Evolutionary conservation across 228 moss, liverwort and hornwort species (phyloP).

Genomic region (Sphagnum fallax): DNA sequence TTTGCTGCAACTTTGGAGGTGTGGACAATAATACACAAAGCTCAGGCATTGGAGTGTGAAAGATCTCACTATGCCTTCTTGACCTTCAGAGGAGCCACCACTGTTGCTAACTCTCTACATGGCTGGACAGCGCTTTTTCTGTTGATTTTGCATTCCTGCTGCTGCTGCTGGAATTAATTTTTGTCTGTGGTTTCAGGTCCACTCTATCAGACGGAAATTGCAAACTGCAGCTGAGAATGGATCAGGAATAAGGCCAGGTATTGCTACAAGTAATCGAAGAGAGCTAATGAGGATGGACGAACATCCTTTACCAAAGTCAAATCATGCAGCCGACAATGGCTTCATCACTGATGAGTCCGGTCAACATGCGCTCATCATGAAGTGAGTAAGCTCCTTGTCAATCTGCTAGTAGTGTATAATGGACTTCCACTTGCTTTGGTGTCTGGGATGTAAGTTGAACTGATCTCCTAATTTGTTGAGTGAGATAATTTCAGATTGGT

Average conservation of each 20-base stretch:
- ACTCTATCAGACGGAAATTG: slow-evolving; percentile 34
- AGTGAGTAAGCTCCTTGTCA: slow-evolving; percentile 17
- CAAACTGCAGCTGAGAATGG: slow-evolving; percentile 27
- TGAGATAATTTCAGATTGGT: neutral
- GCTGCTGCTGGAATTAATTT: neutral
- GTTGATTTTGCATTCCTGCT: neutral
- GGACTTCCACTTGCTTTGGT: neutral
- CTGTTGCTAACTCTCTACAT: too few species aligned
- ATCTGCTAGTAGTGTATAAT: too few species aligned
- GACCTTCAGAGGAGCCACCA: too few species aligned
- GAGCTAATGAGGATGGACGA: slow-evolving; percentile 60
- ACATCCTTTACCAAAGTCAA: slow-evolving; percentile 35
- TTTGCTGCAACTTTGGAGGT: slow-evolving; percentile 1
- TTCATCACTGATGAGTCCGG: slow-evolving; percentile 44
- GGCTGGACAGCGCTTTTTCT: neutral
- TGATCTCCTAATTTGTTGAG: too few species aligned
- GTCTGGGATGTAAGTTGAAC: too few species aligned
- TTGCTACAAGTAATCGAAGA: slow-evolving; percentile 44
- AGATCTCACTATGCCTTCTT: too few species aligned
- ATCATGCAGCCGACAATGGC: slow-evolving; percentile 30
- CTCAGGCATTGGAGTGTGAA: neutral
- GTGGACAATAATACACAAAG: neutral
- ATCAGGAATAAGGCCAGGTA: slow-evolving; percentile 17
- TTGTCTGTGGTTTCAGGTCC: slow-evolving; percentile 19
- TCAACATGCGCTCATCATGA: slow-evolving; percentile 59